Evolutionary conservation across 2,329 filamentous ascomycete genomes (phyloP).

Genomic region (Diaporthe vaccinii): DNA sequence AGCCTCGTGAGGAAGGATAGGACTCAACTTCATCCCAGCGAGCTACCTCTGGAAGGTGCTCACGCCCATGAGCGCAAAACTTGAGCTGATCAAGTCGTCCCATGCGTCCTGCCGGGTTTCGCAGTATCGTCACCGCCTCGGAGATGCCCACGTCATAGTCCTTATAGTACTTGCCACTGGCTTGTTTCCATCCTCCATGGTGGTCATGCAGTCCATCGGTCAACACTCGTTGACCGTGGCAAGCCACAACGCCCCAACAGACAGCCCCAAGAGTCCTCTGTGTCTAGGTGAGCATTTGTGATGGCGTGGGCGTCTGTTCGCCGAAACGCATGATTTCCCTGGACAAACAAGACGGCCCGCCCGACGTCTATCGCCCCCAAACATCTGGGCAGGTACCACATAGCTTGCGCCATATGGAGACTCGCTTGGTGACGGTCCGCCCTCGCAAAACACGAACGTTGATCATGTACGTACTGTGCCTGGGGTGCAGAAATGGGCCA

Average conservation of each 20-base stretch:
- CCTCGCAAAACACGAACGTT: neutral
- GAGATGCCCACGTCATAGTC: conserved; percentile 1
- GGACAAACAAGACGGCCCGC: conserved; percentile 23
- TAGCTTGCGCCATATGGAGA: neutral
- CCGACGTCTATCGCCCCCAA: conserved; percentile 1
- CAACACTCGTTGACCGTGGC: conserved; percentile 13
- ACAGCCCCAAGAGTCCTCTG: neutral
- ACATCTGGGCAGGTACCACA: neutral
- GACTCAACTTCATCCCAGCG: neutral
- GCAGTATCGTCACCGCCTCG: neutral
- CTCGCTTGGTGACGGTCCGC: neutral
- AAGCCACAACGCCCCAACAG: neutral
- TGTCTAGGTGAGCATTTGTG: neutral
- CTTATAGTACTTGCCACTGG: conserved; percentile 14
- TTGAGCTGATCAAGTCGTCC: conserved; percentile 5
- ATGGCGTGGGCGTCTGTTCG: conserved; percentile 14
- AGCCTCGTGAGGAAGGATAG: neutral
- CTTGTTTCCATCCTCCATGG: conserved; percentile 8
- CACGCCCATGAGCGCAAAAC: neutral
- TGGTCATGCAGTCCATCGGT: neutral
- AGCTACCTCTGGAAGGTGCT: neutral
- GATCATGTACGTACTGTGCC: neutral
- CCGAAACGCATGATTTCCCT: conserved; percentile 12
- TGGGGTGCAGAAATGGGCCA: neutral
- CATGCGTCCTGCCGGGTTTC: neutral